Base-by-base conservation (phyloP, 257 asterid genomes). In the Linaria vulgaris region DNA sequence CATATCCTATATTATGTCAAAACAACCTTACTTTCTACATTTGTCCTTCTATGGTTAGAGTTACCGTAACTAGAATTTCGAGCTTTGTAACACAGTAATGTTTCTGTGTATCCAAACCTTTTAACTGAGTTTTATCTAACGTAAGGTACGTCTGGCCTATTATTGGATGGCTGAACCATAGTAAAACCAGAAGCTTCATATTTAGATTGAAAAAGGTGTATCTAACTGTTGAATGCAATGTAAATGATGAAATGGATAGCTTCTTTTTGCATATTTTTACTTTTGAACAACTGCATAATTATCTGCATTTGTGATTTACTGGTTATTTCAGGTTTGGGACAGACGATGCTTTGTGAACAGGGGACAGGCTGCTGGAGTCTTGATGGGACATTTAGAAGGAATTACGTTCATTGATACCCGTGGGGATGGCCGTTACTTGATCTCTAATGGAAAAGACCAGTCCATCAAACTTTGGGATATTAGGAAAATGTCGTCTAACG, bases 401-500 rank as follows among this genome's bases (percentile, higher is more conserved):
- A 63, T 92, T 54, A 89, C 99, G 17, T 83, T 70, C 74, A 78
- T 92, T 47, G 96, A 92, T 71, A 78, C 94, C 20, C 96, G 99
- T 61, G 99, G 96, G 67, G 99, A 92, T 70, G 97, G 99, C 23
- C 96, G 97, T 9, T 85, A 92, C 72, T 74, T 92, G 24, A 89
- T 92, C 76, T 92, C 99, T 21, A 92, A 92, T 71, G 96, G 97
- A 64, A 92, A 92, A 71, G 97, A 92, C 72, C 99, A 92, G 74
- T 76, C 85, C 61, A 82, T 87, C 74, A 92, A 92, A 64, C 96
- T 92, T 22, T 92, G 97, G 99, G 99, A 92, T 74, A 83, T 89
- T 56, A 73, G 97, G 58, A 92, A 89, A 72, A 92, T 89, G 97
- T 89, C 99, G 39, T 92, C 99, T 19, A 85, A 89, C 43, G 78